Conservation (phyloP, 768 basidiomycete genomes). For the Xerocomus brunneocitrinus region DNA sequence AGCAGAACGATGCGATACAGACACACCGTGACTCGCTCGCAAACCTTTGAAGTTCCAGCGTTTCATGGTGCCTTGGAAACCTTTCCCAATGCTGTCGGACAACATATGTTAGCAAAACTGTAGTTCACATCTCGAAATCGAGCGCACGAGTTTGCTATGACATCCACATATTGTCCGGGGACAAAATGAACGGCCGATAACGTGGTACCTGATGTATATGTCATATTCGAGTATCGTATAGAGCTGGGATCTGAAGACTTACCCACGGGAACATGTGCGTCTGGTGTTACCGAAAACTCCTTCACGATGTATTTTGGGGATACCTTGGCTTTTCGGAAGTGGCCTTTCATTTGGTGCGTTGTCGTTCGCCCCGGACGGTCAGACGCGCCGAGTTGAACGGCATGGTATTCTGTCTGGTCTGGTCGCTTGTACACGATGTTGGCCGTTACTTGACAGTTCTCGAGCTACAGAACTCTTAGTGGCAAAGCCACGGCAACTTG, state of each 20-base stretch:
- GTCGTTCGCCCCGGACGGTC: slow-evolving; percentile 69
- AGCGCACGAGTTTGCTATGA: slow-evolving; percentile 81
- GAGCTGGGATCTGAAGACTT: slow-evolving; percentile 25
- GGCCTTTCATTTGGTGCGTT: slow-evolving; percentile 78
- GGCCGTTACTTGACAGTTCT: slow-evolving; percentile 86
- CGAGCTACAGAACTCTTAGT: slow-evolving; percentile 46
- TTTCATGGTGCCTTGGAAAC: slow-evolving; percentile 97
- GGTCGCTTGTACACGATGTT: slow-evolving; percentile 63
- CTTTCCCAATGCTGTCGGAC: slow-evolving; percentile 80
- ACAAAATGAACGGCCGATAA: slow-evolving; percentile 93
- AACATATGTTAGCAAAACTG: slow-evolving; percentile 5
- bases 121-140: background rate
- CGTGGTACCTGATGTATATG: slow-evolving; percentile 60
- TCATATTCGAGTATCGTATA: background rate
- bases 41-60: slow-evolving; percentile 90
- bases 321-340: slow-evolving; percentile 81
- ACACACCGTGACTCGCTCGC: slow-evolving; percentile 93
- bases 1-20: slow-evolving; percentile 85
- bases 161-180: slow-evolving; percentile 94
- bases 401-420: slow-evolving; percentile 74
- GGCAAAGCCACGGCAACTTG: slow-evolving; percentile 5
- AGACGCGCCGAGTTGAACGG: slow-evolving; percentile 89
- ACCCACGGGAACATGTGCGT: slow-evolving; percentile 90
- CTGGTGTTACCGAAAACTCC: slow-evolving; percentile 84
- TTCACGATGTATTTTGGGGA: slow-evolving; percentile 78